Conservation (phyloP, 2,329 filamentous ascomycete genomes). For the Tolypocladium nubicola region DNA sequence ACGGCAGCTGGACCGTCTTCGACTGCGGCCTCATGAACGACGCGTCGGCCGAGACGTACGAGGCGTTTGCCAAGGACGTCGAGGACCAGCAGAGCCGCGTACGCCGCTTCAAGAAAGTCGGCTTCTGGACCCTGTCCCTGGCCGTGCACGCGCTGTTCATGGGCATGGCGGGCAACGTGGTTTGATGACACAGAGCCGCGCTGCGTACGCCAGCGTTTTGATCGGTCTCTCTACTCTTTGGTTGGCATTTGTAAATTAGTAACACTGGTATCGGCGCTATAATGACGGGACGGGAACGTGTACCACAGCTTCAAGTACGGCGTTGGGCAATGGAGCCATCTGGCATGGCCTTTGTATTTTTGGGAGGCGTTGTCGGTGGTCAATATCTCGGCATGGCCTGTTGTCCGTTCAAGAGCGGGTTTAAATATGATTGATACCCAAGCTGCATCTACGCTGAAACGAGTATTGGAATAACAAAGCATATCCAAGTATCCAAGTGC, state of each 20-base stretch:
- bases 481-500: not conserved
- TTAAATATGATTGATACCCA: constrained; percentile 1
- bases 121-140: constrained; percentile 88
- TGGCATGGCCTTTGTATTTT: not conserved
- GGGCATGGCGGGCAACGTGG: constrained; percentile 78
- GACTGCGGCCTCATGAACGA: constrained; percentile 94
- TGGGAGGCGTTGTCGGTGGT: not conserved
- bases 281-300: not conserved
- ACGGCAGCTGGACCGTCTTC: constrained; percentile 89
- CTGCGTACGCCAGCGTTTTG: not conserved
- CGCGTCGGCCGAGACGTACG: constrained; percentile 83
- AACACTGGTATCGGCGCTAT: not conserved
- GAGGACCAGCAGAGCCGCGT: constrained; percentile 80
- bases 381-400: not conserved
- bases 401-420: not conserved
- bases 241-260: not conserved
- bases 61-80: constrained; percentile 86
- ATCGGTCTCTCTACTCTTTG: not conserved
- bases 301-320: not conserved
- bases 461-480: not conserved
- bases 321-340: not conserved
- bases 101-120: constrained; percentile 85
- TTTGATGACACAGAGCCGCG: constrained; percentile 21
- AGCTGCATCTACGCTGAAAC: not conserved
- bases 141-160: constrained; percentile 91